These are phyloP conservation scores for Ophiocordyceps unilateralis DNA, from an alignment of 2,329 filamentous ascomycete genomes.

Conservation along the genomic window DNA sequence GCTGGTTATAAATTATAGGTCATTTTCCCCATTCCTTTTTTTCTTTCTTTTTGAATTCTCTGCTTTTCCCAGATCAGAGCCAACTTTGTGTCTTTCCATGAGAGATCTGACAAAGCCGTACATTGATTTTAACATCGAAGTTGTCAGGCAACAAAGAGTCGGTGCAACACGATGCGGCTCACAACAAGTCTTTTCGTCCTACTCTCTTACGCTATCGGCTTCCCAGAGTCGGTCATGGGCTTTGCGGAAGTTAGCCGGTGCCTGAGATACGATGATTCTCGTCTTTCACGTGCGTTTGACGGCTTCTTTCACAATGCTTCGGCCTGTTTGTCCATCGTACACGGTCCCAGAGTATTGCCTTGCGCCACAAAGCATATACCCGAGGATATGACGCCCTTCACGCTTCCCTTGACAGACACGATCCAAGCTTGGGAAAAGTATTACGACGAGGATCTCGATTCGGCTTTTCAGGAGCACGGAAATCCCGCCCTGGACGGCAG, in stretches of 20 bases:
- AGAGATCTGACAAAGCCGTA: too few relatives aligned
- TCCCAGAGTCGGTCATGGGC: not conserved
- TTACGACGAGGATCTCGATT: not conserved
- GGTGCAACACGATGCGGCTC: not conserved
- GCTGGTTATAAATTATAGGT: too few relatives aligned
- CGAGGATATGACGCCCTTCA: not conserved
- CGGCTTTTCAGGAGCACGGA: not conserved
- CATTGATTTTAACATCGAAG: too few relatives aligned
- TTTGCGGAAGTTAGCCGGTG: not conserved
- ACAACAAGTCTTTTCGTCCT: not conserved
- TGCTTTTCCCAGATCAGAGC: too few relatives aligned
- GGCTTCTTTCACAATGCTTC: not conserved
- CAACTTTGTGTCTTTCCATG: too few relatives aligned
- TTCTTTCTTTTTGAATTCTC: too few relatives aligned
- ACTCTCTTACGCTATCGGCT: not conserved
- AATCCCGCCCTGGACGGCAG: not conserved
- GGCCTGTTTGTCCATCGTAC: not conserved
- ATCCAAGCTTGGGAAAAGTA: not conserved
- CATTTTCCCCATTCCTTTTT: too few relatives aligned
- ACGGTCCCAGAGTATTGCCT: not conserved
- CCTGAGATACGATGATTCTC: not conserved
- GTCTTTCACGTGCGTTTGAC: not conserved
- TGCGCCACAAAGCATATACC: not conserved
- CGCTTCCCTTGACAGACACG: not conserved
- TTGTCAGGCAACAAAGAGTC: too few relatives aligned